Evolutionary conservation across 345 rosid species (phyloP), one percentile per base, ranked within the genome.

Genomic region (Bretschneidera sinensis): DNA sequence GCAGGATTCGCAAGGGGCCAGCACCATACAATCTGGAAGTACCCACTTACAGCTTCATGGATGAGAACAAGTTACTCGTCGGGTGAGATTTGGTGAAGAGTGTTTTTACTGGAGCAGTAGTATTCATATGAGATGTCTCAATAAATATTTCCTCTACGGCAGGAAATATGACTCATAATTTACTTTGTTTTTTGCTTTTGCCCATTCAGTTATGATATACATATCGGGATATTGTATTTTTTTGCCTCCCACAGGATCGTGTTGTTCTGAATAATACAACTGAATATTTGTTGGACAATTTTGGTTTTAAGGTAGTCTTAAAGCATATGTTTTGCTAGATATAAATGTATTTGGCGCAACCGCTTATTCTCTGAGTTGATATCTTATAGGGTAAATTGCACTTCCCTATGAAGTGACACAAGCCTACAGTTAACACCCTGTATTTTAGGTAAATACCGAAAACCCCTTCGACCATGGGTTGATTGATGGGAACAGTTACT

Each of bases 21-120:
- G 88, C 88, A 14, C 88, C 88, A 1, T 79, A 59, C 68, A 83
- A 83, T 52, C 70, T 83, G 69, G 88, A 83, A 76, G 82, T 83
- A 48, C 88, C 88, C 24, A 76, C 81, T 17, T 83, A 83, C 68
- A 75, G 68, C 75, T 83, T 83, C 73, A n/a, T 80, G 79, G 83
- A 78, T 0, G 85, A 83, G 54, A 78, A 80, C 64, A 83, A 83
- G 72, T 55, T 83, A 39, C 67, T 78, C 50, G 23, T 83, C 8
- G 85, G 88, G 5, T 83, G 72, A 79, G 68, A 61, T 61, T 22
- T 67, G 35, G 51, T 0, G 15, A 49, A 8, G 16, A 10, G 35
- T 47, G 19, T 54, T 25, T 14, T 43, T 35, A n/a, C 31, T 43
- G 71, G 65, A 48, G 54, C 68, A 18, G 19, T 59, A 21, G n/a